Evolutionary conservation across 352 stramenopile genomes (phyloP), one percentile per base, ranked within the genome.

Genomic region (Phytopythium helicoides): DNA sequence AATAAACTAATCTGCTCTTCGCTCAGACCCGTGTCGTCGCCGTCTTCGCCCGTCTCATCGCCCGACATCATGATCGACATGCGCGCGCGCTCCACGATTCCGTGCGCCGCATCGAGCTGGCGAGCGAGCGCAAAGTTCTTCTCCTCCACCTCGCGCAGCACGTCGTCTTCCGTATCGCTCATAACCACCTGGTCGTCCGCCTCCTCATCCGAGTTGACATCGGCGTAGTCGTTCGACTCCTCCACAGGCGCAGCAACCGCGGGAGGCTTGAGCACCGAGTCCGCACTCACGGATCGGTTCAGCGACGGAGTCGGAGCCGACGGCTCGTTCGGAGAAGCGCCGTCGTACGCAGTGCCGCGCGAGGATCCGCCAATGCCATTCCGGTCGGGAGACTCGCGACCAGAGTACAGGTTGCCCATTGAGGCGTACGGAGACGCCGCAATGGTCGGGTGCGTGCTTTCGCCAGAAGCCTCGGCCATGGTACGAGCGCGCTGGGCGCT

Each of bases 1-100:
- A 94, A 94, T 83, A 94, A 86, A 81, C 73, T 92, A 81, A 94
- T 92, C 60, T 94, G 84, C 54, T 92, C 81, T 21, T 88, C 73
- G 63, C 71, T 92, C 59, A 94, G 52, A 23, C 76, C 81, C 15
- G 73, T 56, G 42, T 68, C 76, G 40, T 66, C 64, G 35, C 53
- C 58, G 5, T 94, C 84, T 11, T 90, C 81, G 38, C 67, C 67
- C 18, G 39, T 60, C 22, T 92, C 82, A 52, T 89, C 83, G 34
- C 80, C 79, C 36, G 66, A 74, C 66, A 92, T 79, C 76, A 87
- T 90, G 71, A 94, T 92, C 48, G 81, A 92, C 84, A 89, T 86
- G 42, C 84, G 84, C 25, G 81, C 84, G 47, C 83, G 81, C 58
- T 92, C 75, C 22, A 94, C 84, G 26, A 94, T 80, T 40, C 80